Conservation (phyloP, 1,139 yeast species). For the Suhomyces panamericanus region DNA sequence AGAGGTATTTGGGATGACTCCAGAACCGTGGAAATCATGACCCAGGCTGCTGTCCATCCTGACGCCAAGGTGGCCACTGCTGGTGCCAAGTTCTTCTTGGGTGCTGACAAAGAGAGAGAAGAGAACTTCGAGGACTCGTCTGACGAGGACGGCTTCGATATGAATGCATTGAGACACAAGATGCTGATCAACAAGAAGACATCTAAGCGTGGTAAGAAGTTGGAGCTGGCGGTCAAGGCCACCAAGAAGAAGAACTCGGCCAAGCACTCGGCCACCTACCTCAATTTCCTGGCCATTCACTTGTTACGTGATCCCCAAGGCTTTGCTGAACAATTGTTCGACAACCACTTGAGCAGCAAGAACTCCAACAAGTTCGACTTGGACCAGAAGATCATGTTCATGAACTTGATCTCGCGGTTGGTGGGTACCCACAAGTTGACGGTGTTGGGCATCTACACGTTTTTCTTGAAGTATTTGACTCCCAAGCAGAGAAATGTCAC, state of each 20-base stretch:
- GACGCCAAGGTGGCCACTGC: slow-evolving; percentile 87
- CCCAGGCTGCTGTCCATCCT: slow-evolving; percentile 87
- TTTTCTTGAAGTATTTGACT: slow-evolving; percentile 81
- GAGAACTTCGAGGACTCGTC: slow-evolving; percentile 73
- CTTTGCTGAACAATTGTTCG: slow-evolving; percentile 82
- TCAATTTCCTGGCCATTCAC: slow-evolving; percentile 94
- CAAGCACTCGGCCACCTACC: slow-evolving; percentile 63
- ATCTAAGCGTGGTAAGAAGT: slow-evolving; percentile 73
- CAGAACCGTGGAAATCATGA: slow-evolving; percentile 93
- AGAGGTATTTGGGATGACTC: slow-evolving; percentile 98
- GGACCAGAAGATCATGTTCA: slow-evolving; percentile 84
- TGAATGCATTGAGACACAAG: slow-evolving; percentile 71
- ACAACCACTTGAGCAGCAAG: slow-evolving; percentile 68
- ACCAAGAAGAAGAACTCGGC: slow-evolving; percentile 59
- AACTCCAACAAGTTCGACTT: slow-evolving; percentile 67
- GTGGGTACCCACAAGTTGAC: slow-evolving; percentile 94
- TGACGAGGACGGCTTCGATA: slow-evolving; percentile 72
- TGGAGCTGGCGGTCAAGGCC: slow-evolving; percentile 69
- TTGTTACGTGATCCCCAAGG: slow-evolving; percentile 95
- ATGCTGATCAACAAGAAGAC: slow-evolving; percentile 82
- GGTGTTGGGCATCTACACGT: slow-evolving; percentile 85
- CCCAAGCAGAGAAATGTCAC: slow-evolving; percentile 95
- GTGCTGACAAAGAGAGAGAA: slow-evolving; percentile 94
- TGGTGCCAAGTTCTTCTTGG: slow-evolving; percentile 87
- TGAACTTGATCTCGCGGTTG: slow-evolving; percentile 83